Conservation (phyloP, 768 basidiomycete species). For the Tricholoma hemisulphureum region DNA sequence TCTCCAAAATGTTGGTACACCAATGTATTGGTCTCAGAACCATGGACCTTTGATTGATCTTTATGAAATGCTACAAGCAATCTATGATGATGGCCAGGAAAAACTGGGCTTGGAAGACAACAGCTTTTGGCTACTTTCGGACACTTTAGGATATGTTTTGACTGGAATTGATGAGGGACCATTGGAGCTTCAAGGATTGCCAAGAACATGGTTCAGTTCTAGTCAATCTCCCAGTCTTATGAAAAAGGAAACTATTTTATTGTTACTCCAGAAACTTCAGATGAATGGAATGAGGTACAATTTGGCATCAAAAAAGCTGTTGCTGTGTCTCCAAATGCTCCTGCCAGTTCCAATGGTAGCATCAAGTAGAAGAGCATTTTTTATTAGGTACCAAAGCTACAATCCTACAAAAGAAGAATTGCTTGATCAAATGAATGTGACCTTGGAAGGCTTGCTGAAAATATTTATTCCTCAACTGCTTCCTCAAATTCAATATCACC, state of each 20-base stretch:
- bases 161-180: slow-evolving; percentile 10
- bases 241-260: slow-evolving; percentile 9
- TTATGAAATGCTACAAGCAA: slow-evolving; percentile 7
- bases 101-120: slow-evolving; percentile 5
- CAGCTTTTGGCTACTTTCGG: slow-evolving; percentile 9
- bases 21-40: slow-evolving; percentile 10
- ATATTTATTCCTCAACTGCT: slow-evolving; percentile 7
- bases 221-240: slow-evolving; percentile 9
- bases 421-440: slow-evolving; percentile 9
- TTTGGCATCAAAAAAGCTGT: slow-evolving; percentile 11
- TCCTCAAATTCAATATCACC: neutral
- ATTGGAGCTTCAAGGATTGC: slow-evolving; percentile 6
- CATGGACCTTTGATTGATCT: slow-evolving; percentile 14
- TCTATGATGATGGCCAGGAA: neutral
- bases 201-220: slow-evolving; percentile 10
- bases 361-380: slow-evolving; percentile 7
- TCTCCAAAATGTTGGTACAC: slow-evolving; percentile 7
- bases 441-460: slow-evolving; percentile 9
- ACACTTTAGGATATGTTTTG: slow-evolving; percentile 15
- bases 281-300: slow-evolving; percentile 11
- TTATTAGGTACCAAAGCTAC: slow-evolving; percentile 8
- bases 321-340: slow-evolving; percentile 15
- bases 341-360: slow-evolving; percentile 9
- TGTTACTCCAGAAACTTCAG: slow-evolving; percentile 8
- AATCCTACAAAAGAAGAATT: slow-evolving; percentile 6